Evolutionary conservation across 805 yeast genomes (phyloP).

Genomic region (Yarrowia phangngaensis): DNA sequence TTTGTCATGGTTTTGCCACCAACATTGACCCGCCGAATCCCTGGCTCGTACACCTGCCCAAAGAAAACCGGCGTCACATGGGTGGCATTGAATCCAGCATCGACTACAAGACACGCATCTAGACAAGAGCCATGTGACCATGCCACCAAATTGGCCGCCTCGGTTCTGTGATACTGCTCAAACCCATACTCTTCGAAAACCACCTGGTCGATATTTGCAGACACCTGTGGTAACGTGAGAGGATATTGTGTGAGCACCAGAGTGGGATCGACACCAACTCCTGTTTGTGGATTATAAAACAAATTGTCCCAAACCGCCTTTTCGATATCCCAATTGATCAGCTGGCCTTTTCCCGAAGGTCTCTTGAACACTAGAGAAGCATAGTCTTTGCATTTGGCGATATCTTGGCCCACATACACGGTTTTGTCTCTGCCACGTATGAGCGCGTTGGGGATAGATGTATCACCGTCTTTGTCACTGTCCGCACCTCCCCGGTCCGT

Average conservation of each 20-base stretch:
- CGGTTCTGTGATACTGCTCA: constrained; percentile 61
- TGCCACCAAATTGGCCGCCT: constrained; percentile 49
- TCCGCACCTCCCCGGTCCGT: constrained; percentile 48
- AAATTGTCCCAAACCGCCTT: constrained; percentile 87
- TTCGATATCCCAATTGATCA: constrained; percentile 87
- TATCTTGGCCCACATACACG: constrained; percentile 67
- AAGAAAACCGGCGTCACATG: constrained; percentile 81
- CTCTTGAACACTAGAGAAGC: constrained; percentile 70
- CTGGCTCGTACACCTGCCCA: constrained; percentile 72
- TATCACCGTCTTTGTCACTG: no score
- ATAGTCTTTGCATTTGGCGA: constrained; percentile 60
- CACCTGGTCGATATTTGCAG: constrained; percentile 83
- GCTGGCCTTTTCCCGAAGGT: constrained; percentile 84
- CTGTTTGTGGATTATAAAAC: constrained; percentile 42
- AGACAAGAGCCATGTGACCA: constrained; percentile 44
- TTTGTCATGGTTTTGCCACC: constrained; percentile 88
- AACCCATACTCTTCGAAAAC: constrained; percentile 93
- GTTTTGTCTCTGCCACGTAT: constrained; percentile 72
- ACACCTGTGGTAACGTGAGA: constrained; percentile 72
- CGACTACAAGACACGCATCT: constrained; percentile 72
- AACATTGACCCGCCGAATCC: constrained; percentile 70
- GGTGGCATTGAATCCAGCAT: constrained; percentile 83
- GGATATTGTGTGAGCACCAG: constrained; percentile 77
- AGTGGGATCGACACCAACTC: constrained; percentile 49
- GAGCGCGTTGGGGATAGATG: constrained; percentile 60